phyloP scores from a whole-genome alignment of 345 rosid species.

The Erysimum cheiranthoides region DNA sequence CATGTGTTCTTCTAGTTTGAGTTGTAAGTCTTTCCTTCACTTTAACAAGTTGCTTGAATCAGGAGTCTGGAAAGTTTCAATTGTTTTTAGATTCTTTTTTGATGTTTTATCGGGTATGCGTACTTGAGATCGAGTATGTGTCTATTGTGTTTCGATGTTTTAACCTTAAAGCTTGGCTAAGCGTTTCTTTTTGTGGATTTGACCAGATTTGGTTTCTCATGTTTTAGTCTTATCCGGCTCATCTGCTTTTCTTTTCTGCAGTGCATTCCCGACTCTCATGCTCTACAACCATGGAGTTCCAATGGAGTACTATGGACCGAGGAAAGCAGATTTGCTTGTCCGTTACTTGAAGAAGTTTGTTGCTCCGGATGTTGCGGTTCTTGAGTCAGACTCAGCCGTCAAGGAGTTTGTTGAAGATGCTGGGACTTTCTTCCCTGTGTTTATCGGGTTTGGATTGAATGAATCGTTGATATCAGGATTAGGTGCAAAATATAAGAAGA shows the following conservation, averaged over 20 bases:
- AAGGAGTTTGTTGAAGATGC: constrained; percentile 73
- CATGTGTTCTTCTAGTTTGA: background rate
- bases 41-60: background rate
- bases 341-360: constrained; percentile 88
- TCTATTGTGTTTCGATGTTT: background rate
- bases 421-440: constrained; percentile 74
- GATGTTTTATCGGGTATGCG: background rate
- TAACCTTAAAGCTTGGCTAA: background rate
- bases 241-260: constrained; percentile 38
- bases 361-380: constrained; percentile 84
- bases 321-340: constrained; percentile 83
- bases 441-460: constrained; percentile 77
- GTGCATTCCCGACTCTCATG: constrained; percentile 88
- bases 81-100: background rate
- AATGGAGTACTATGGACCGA: constrained; percentile 83
- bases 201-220: background rate
- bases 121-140: background rate
- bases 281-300: constrained; percentile 84
- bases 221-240: background rate
- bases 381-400: constrained; percentile 66
- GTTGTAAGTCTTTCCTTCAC: background rate
- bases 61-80: background rate
- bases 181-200: background rate
- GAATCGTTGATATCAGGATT: constrained; percentile 56
- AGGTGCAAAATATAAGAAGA: constrained; percentile 80